Evolutionary conservation across 169 alveolate species (phyloP), one percentile per base, ranked within the genome.

Genomic region (Neospora caninum): DNA sequence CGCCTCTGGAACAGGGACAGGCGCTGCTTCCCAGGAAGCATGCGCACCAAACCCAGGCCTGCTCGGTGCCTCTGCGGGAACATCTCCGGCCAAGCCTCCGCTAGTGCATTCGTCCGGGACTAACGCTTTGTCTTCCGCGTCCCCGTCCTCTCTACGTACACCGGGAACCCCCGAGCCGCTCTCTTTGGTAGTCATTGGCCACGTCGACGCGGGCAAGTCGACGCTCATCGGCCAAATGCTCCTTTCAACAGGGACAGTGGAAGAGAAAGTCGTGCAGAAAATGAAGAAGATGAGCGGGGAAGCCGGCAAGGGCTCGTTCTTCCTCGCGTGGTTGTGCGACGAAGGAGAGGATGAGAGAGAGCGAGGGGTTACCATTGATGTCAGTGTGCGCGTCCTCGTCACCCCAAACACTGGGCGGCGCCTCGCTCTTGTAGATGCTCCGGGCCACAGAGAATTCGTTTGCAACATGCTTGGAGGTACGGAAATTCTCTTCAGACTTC

Each of bases 121-220:
- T 16, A 4, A 1, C 34, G 73, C 16, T 22, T 16, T 29, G 1
- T 6, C 73, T 22, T 4, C 73, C 31, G 16, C 73, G 73, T 22
- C n/a, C 73, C 31, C 73, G n/a, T 7, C 73, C n/a, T 7, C 73
- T 27, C 31, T 64, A 16, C n/a, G 73, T 4, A 64, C 73, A 27
- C 73, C 34, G 31, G 73, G 73, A 64, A 64, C 7, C 4, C 73
- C 73, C 73, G 31, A 64, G 73, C 73, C 89, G 42, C 70, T 95
- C 67, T 97, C 97, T 82, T 94, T 98, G 93, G 99, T 98, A 34
- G 98, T 98, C 78, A 97, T 99, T 29, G 99, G 99, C 9, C 99
- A 99, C 96, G 99, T 98, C 49, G 99, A 98, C 96, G 98, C 99
- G 54, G 99, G 99, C 67, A 99, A 99, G 97, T 97, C 99, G 69